Percentiles rank a stretch among this genome's conserved stretches.
phyloP scores from a whole-genome alignment of 1,284 basidiomycete species.

The Lentinula novae-zelandiae region DNA sequence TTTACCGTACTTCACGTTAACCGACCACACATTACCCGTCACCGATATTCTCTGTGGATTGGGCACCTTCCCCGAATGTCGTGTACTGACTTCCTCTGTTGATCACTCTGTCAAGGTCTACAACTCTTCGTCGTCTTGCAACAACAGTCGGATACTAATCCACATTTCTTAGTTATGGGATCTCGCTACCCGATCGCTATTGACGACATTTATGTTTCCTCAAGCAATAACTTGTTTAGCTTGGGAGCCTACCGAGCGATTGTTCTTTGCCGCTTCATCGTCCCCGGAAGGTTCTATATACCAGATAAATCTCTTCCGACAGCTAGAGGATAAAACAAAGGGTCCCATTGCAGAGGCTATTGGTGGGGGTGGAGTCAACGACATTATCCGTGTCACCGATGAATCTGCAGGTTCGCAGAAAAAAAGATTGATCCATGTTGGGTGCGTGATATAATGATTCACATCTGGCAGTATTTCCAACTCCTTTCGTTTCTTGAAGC shows the following conservation, averaged over 20 bases:
- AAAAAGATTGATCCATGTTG: constrained; percentile 60
- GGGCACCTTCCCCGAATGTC: constrained; percentile 75
- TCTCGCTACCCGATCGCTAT: constrained; percentile 65
- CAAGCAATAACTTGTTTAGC: constrained; percentile 64
- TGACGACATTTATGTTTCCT: constrained; percentile 87
- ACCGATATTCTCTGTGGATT: constrained; percentile 79
- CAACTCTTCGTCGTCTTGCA: constrained; percentile 11
- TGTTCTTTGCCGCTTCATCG: constrained; percentile 80
- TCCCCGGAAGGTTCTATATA: constrained; percentile 60
- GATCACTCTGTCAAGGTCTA: constrained; percentile 91
- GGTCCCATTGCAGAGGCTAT: constrained; percentile 61
- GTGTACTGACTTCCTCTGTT: constrained; percentile 77
- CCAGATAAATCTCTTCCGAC: constrained; percentile 78
- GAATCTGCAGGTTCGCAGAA: constrained; percentile 40
- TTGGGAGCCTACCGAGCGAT: constrained; percentile 82
- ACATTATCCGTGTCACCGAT: constrained; percentile 63
- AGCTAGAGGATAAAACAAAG: constrained; percentile 45
- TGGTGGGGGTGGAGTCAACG: constrained; percentile 69
- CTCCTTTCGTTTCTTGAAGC: constrained; percentile 27
- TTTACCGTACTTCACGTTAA: constrained; percentile 75
- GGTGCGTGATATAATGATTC: constrained; percentile 35
- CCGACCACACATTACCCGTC: constrained; percentile 90
- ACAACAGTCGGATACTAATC: constrained; percentile 10
- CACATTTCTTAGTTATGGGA: constrained; percentile 67
- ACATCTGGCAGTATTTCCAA: constrained; percentile 3